Percentiles rank a stretch among this genome's conserved stretches.
Evolutionary conservation across 2,329 filamentous ascomycete species (phyloP).

Genomic region (Apiospora phragmitis): DNA sequence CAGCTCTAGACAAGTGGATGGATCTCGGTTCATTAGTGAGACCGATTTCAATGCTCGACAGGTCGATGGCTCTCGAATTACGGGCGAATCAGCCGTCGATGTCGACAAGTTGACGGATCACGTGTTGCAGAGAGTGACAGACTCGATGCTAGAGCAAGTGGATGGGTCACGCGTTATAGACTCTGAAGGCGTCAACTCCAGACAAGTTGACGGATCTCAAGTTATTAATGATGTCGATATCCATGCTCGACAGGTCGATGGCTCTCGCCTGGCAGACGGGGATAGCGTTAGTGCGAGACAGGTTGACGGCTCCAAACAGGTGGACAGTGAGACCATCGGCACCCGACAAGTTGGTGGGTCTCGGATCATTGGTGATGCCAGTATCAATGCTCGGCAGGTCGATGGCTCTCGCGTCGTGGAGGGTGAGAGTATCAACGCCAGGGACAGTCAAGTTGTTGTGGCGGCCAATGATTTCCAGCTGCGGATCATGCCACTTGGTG

Average conservation of each 20-base stretch:
- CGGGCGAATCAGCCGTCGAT: neutral
- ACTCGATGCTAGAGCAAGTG: neutral
- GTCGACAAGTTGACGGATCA: neutral
- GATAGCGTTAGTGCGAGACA: neutral
- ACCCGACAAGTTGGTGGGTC: neutral
- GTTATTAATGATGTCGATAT: neutral
- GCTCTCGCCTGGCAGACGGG: neutral
- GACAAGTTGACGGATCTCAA: neutral
- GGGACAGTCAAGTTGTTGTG: neutral
- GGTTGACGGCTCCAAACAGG: neutral
- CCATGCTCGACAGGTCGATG: neutral
- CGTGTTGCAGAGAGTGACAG: neutral
- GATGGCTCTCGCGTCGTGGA: neutral
- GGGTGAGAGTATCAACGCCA: neutral
- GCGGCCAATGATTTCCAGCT: neutral
- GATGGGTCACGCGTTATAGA: neutral
- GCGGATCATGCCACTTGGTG: slow-evolving; percentile 12
- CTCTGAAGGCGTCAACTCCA: neutral
- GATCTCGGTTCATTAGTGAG: neutral
- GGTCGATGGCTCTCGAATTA: neutral
- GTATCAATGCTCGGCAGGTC: neutral
- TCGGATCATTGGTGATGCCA: neutral
- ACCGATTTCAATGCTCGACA: neutral
- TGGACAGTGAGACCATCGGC: too few species aligned
- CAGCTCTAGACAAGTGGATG: neutral